Evolutionary conservation across 306 rosid genomes (phyloP), one percentile per base, ranked within the genome.

Genomic region (Medicago lupulina): DNA sequence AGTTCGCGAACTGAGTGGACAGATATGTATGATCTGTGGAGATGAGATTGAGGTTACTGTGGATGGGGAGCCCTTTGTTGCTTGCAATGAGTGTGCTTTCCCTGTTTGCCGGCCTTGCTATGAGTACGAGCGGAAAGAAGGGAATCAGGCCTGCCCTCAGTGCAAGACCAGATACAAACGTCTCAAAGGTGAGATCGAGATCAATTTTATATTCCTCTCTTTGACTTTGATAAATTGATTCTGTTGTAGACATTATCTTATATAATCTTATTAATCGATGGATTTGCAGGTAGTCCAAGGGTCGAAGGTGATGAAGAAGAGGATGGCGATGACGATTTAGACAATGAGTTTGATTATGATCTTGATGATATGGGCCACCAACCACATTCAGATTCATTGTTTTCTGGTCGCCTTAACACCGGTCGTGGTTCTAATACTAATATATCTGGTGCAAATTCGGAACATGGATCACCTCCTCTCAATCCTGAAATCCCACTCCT

Each of bases 221-320:
- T 74, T 75, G 43, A 71, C 43, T 76, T 31, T 60, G 58, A 58
- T 41, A 34, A 36, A 9, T 80, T 71, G 21, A n/a, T 62, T 62
- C 17, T 8, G 46, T 49, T 36, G 31, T 59, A 9, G 36, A 60
- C 47, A 5, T 34, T 71, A 6, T 83, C 66, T 73, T 14, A 57
- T 12, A 46, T 10, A 16, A 7, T 11, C 8, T 55, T 64, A 75
- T 57, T 21, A 12, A 46, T 61, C 79, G 68, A 53, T 66, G 73
- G 50, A 79, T 40, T 85, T 6, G 67, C 93, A 95, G 99, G 99
- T 67, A 76, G 86, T 86, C 93, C 97, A 39, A 85, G 99, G 77
- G 99, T 95, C 57, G 97, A 95, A 78, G 98, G 97, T 2, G 99
- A 95, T 2, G 99, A 95, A 21, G 99, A 95, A 16, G 99, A 95